Percentiles rank a stretch among this genome's conserved stretches.
Conservation (phyloP, 345 rosid genomes). For the Moringa oleifera region DNA sequence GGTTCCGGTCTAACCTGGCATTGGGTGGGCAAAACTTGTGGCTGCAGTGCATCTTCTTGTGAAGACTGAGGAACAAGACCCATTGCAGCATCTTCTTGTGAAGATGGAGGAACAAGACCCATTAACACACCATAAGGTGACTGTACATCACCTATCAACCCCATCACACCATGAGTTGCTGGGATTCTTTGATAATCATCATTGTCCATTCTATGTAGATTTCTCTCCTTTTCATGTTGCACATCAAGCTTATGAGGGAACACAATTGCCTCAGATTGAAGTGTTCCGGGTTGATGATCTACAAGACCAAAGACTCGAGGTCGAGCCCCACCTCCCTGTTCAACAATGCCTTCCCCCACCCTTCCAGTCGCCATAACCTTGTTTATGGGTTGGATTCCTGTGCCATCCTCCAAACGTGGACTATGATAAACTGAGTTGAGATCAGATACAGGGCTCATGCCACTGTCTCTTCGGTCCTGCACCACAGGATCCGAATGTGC, state of each 20-base stretch:
- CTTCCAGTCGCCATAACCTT: slow-evolving; percentile 27
- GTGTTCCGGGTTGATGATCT: slow-evolving; percentile 29
- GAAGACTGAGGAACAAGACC: slow-evolving; percentile 25
- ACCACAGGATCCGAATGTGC: slow-evolving; percentile 57
- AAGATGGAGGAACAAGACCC: slow-evolving; percentile 25
- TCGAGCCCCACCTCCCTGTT: slow-evolving; percentile 30
- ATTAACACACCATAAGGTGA: slow-evolving; percentile 21
- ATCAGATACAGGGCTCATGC: slow-evolving; percentile 19
- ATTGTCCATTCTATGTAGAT: slow-evolving; percentile 17
- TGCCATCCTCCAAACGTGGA: slow-evolving; percentile 33
- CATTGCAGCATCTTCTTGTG: slow-evolving; percentile 18
- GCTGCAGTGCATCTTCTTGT: slow-evolving; percentile 25
- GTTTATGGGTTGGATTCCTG: slow-evolving; percentile 21
- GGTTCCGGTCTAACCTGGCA: slow-evolving; percentile 25
- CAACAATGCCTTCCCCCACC: slow-evolving; percentile 12
- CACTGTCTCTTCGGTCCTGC: slow-evolving; percentile 29
- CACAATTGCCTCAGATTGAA: slow-evolving; percentile 23
- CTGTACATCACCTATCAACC: slow-evolving; percentile 4
- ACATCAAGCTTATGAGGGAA: slow-evolving; percentile 25
- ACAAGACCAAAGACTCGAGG: slow-evolving; percentile 16
- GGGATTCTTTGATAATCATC: slow-evolving; percentile 27
- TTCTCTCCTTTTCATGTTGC: slow-evolving; percentile 21
- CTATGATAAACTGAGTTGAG: slow-evolving; percentile 30
- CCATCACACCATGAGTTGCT: slow-evolving; percentile 21
- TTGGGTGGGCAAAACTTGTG: slow-evolving; percentile 8